phyloP scores from a whole-genome alignment of 148 eudicot genomes.

The Vaccinium darrowii region DNA sequence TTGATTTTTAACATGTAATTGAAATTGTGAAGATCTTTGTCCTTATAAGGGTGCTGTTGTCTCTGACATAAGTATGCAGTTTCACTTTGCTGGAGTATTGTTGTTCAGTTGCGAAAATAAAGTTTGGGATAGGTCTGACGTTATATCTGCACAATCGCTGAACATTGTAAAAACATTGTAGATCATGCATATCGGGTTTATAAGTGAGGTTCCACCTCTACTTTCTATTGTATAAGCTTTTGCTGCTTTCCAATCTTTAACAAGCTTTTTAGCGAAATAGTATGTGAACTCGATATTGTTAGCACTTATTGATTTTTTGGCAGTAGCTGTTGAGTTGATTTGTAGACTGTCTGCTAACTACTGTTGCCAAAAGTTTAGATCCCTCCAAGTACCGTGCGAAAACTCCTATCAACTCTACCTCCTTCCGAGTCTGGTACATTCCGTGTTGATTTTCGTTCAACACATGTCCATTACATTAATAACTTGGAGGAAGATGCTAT shows the following conservation, averaged over 20 bases:
- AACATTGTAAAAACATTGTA: background rate
- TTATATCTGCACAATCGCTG: background rate
- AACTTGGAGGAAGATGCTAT: constrained; percentile 86
- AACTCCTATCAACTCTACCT: constrained; percentile 69
- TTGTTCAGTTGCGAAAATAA: background rate
- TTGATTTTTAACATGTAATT: background rate
- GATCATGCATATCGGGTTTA: background rate
- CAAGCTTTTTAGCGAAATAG: background rate
- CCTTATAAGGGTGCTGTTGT: background rate
- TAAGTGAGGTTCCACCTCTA: background rate
- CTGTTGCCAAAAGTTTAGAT: constrained; percentile 46
- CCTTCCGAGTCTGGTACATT: constrained; percentile 67
- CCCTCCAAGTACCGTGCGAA: constrained; percentile 64
- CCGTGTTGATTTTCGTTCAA: constrained; percentile 92
- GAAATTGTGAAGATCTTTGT: background rate
- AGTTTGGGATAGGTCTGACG: background rate
- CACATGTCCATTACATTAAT: constrained; percentile 89
- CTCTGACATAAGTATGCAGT: background rate
- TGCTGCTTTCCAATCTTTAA: background rate
- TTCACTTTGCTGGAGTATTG: background rate
- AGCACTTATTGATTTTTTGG: background rate
- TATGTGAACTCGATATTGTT: constrained; percentile 8
- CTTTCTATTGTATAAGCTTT: background rate
- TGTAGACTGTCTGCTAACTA: constrained; percentile 1
- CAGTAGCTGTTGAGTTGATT: constrained; percentile 9